Conservation (phyloP, 1,284 basidiomycete species). For the Trametes versicolor region DNA sequence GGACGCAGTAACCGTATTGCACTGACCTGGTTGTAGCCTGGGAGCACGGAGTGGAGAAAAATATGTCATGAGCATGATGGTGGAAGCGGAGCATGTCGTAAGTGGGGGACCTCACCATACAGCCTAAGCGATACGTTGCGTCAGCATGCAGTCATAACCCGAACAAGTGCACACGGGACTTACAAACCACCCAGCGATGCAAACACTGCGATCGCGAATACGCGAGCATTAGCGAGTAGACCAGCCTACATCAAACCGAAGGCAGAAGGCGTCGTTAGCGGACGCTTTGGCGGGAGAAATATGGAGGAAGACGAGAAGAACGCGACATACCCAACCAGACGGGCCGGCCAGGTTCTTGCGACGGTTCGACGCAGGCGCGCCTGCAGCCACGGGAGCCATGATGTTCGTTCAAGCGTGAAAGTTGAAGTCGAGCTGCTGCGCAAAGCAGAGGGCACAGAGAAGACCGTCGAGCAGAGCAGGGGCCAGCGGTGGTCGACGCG, state of each 20-base stretch:
- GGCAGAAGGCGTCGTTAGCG: constrained; percentile 5
- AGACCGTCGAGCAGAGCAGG: constrained; percentile 5
- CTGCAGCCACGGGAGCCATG: constrained; percentile 56
- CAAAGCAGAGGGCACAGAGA: not conserved
- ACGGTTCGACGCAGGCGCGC: constrained; percentile 52
- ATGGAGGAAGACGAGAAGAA: constrained; percentile 3
- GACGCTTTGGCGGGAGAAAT: not conserved
- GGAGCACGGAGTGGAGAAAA: constrained; percentile 4
- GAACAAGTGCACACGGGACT: constrained; percentile 41
- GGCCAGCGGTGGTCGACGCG: not conserved
- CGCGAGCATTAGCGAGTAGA: constrained; percentile 65
- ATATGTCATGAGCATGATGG: constrained; percentile 2
- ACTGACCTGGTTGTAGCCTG: constrained; percentile 72
- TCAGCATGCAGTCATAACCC: constrained; percentile 12
- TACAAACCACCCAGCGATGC: constrained; percentile 77
- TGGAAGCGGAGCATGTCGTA: constrained; percentile 1
- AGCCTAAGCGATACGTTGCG: constrained; percentile 18
- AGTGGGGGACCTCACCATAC: constrained; percentile 32
- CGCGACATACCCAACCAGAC: constrained; percentile 70
- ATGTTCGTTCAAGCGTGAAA: constrained; percentile 21
- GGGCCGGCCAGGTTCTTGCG: constrained; percentile 66
- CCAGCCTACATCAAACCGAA: constrained; percentile 54
- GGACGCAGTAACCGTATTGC: constrained; percentile 9
- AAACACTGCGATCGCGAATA: constrained; percentile 75
- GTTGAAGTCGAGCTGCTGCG: constrained; percentile 6